Base-by-base conservation (phyloP, 805 yeast genomes). In the Metschnikowia corniflorae region DNA sequence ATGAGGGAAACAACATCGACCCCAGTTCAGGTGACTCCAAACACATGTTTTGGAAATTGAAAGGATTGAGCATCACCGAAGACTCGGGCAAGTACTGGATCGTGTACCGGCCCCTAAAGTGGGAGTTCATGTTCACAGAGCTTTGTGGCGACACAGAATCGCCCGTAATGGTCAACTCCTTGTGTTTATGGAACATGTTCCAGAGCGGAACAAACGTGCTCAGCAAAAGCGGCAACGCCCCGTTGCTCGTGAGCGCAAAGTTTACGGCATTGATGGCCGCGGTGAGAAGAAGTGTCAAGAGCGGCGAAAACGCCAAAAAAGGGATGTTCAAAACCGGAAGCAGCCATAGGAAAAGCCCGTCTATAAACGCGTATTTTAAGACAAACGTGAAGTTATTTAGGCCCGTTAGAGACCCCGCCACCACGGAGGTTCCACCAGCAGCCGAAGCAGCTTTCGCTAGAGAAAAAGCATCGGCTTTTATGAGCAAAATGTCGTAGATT, bases 81-180 rank as follows among this genome's bases (percentile, higher is more conserved):
- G 94, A 83, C 60, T 91, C 97, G 0, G 98, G 97, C 23, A 93
- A 65, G 43, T 85, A 84, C 53, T 89, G 84, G 43, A 93, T 82
- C 1, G 89, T 84, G 53, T 86, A 85, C 28, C 78, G 79, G 29
- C 98, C 98, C 51, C 77, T 82, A 57, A 89, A 83, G 57, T 88
- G 94, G 2, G 75, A 54, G 16, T 75, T 65, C 50, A 71, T 71
- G 42, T 76, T 77, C 4, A 61, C 38, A 9, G 70, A 54, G 21
- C 54, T 50, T 15, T 60, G 55, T 4, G 72, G 50, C 26, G 56
- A 58, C 4, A 73, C 61, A 0, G 74, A 48, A 25, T 68, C 69
- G 9, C 82, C 83, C 12, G 64, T 60, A 5, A 78, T 57, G n/a
- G 77, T 77, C 40, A 77, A 56, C 41, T 77, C 81, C 24, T 51